Conservation (phyloP, 495 filamentous ascomycete species). For the Penicillium herquei region DNA sequence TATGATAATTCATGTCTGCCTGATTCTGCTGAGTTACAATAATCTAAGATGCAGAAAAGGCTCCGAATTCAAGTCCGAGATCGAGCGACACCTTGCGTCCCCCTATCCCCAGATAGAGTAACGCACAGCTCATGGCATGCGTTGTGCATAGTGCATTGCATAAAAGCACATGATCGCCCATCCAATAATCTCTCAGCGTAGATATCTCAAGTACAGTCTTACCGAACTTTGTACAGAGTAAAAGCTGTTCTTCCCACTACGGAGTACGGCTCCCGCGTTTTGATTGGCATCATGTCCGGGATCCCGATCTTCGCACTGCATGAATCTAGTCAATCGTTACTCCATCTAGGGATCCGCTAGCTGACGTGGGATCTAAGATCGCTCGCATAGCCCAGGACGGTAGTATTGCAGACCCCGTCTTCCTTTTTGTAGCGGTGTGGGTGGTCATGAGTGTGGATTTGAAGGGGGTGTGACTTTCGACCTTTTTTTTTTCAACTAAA, state of each 20-base stretch:
- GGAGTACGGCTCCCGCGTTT: no score
- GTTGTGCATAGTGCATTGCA: constrained; percentile 7
- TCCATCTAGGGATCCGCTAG: constrained; percentile 4
- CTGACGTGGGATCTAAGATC: constrained; percentile 20
- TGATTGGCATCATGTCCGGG: constrained; percentile 5
- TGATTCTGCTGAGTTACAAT: no score
- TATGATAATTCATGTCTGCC: no score
- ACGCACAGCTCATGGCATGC: constrained; percentile 12
- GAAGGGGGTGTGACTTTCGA: background rate
- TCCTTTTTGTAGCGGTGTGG: constrained; percentile 15
- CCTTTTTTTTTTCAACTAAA: background rate
- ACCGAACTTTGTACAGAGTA: no score
- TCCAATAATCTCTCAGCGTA: background rate
- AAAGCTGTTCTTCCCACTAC: no score
- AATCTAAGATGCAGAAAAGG: background rate
- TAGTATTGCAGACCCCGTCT: background rate
- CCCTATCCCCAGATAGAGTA: background rate
- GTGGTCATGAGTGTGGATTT: background rate
- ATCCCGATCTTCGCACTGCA: constrained; percentile 16
- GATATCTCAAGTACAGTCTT: no score
- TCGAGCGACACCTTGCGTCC: background rate
- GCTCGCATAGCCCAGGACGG: background rate
- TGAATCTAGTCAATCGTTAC: constrained; percentile 12
- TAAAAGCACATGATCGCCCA: background rate
- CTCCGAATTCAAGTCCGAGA: background rate